Evolutionary conservation across 306 rosid genomes (phyloP).

Genomic region (Vigna reflexopilosa): DNA sequence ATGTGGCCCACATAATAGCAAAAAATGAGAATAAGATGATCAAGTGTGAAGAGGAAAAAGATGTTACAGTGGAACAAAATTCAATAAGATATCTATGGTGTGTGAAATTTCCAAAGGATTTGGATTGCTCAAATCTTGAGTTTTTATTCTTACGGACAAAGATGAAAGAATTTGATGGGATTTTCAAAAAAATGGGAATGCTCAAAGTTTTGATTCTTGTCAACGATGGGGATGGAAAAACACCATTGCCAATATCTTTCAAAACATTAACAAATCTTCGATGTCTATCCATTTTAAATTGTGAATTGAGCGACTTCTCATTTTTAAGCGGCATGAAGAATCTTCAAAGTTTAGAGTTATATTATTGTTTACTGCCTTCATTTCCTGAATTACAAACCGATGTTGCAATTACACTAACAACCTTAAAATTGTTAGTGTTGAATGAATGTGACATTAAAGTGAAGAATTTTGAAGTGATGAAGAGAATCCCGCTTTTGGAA

Average conservation of each 20-base stretch:
- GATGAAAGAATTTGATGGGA: background rate
- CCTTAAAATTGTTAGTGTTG: background rate
- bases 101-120: background rate
- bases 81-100: constrained; percentile 11
- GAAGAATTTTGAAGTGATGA: too few relatives aligned
- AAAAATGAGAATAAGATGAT: background rate
- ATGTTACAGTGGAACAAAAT: background rate
- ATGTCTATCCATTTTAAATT: accelerated
- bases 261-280: background rate
- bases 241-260: background rate
- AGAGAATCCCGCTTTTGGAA: too few relatives aligned
- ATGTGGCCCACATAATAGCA: background rate
- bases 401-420: background rate
- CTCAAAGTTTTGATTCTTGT: constrained; percentile 1
- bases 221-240: accelerated
- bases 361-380: background rate
- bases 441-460: too few relatives aligned
- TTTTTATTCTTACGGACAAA: background rate
- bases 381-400: background rate
- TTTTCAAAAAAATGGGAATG: background rate
- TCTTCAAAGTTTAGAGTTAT: background rate
- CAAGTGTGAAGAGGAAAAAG: background rate
- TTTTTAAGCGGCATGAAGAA: background rate
- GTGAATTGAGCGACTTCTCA: constrained; percentile 26
- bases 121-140: constrained; percentile 22